Base-by-base conservation (phyloP, 306 rosid genomes). In the Mucuna pruriens region DNA sequence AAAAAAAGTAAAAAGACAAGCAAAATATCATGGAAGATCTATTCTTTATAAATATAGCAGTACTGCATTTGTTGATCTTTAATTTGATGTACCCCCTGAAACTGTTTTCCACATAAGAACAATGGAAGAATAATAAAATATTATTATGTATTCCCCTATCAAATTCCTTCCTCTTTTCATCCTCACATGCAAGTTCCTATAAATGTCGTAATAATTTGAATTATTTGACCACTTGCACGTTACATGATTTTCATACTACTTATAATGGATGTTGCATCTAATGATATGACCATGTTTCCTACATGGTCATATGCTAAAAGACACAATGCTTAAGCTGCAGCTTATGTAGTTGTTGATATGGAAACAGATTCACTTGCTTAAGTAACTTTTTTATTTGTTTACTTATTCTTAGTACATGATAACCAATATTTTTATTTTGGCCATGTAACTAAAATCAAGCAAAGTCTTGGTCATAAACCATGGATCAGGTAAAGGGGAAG, bases 1-100 rank as follows among this genome's bases (percentile, higher is more conserved):
- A n/a, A n/a, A n/a, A n/a, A 84, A 83, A 78, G 79, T 88, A 54
- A 82, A 83, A 68, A 84, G 86, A 87, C 84, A 62, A 67, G 57
- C 33, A 79, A 84, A 38, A 62, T 82, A 77, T 90, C 85, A 71
- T 74, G 20, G 74, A 40, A 55, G 87, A 79, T n/a, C n/a, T 86
- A 44, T 61, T 62, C 66, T 77, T 46, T 51, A 39, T 61, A 26
- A 11, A 46, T 70, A 40, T 60, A 62, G 33, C 12, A 23, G 78
- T 69, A 26, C 61, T 1, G 19, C 22, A 39, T 76, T 40, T 87
- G 77, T 85, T 87, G 75, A 77, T 58, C 39, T 73, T 71, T 72
- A 17, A 44, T 78, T 42, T 75, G 19, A 44, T 78, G 49, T 23
- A 61, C 42, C 49, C 63, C 66, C 69, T 62, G 34, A 65, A 71